Percentiles rank a stretch among this genome's conserved stretches.
These are phyloP conservation scores for Didymella exigua DNA, from an alignment of 2,329 filamentous ascomycete species.

Conservation along the genomic window DNA sequence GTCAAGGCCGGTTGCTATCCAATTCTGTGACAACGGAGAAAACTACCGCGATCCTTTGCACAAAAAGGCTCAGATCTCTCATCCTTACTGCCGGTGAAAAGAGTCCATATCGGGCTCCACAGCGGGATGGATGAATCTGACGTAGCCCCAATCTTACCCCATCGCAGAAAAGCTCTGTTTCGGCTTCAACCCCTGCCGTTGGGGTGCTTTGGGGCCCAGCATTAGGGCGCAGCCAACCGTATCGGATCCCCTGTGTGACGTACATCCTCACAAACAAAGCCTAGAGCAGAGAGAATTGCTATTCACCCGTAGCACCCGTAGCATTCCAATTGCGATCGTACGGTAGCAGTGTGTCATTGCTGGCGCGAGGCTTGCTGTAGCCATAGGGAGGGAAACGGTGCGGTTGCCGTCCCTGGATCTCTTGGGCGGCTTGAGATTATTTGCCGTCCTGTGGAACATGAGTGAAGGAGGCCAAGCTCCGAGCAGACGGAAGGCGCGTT, in stretches of 20 bases:
- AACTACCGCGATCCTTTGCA: not conserved
- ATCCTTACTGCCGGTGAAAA: not conserved
- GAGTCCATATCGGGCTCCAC: slow-evolving; percentile 3
- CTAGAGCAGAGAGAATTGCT: not conserved
- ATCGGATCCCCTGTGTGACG: slow-evolving; percentile 8
- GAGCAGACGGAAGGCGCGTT: not conserved
- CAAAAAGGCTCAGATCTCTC: not conserved
- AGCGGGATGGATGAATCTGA: slow-evolving; percentile 13
- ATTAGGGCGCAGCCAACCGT: slow-evolving; percentile 1
- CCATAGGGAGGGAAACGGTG: not conserved
- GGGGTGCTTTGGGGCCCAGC: slow-evolving; percentile 11
- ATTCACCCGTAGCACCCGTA: not conserved
- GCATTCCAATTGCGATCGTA: not conserved
- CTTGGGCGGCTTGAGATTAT: not conserved
- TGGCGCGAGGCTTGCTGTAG: not conserved
- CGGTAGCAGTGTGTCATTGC: not conserved
- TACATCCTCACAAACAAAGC: not conserved
- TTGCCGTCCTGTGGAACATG: slow-evolving; percentile 3
- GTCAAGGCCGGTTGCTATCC: not conserved
- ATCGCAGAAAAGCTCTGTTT: slow-evolving; percentile 3
- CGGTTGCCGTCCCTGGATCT: not conserved
- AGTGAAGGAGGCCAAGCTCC: not conserved
- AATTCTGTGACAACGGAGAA: not conserved
- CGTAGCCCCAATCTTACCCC: slow-evolving; percentile 13
- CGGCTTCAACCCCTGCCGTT: slow-evolving; percentile 1